phyloP scores from a whole-genome alignment of 2,329 filamentous ascomycete species.

The Fusarium euwallaceae region DNA sequence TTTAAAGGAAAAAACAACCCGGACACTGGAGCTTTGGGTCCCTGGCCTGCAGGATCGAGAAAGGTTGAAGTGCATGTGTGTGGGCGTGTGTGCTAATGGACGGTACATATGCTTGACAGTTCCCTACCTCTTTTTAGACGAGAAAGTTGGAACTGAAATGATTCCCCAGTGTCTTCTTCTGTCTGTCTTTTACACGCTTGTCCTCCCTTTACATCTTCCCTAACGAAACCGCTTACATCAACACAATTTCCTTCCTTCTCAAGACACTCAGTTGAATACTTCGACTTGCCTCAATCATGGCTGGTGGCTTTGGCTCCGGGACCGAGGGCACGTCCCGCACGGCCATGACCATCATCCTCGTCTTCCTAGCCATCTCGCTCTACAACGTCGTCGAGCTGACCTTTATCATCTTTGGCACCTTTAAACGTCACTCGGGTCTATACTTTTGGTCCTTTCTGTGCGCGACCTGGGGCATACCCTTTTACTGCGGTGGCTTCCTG shows the following conservation, averaged over 20 bases:
- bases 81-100: not conserved
- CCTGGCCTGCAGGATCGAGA: not conserved
- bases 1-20: not conserved
- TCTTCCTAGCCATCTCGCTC: conserved; percentile 50
- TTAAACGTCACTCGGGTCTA: conserved; percentile 51
- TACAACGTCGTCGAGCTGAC: conserved; percentile 55
- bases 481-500: conserved; percentile 60
- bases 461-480: conserved; percentile 51
- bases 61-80: not conserved
- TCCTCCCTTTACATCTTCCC: not conserved
- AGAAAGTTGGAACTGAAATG: not conserved
- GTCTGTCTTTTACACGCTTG: not conserved
- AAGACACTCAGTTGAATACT: not conserved
- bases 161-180: not conserved
- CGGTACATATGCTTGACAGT: conserved; percentile 7
- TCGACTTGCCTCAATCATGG: conserved; percentile 19
- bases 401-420: conserved; percentile 53
- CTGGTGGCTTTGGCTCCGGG: conserved; percentile 42
- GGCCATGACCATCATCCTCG: conserved; percentile 44
- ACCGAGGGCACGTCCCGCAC: conserved; percentile 35
- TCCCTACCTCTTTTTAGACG: not conserved
- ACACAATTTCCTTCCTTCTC: not conserved
- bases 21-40: not conserved
- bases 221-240: not conserved
- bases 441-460: conserved; percentile 57